These are phyloP conservation scores for Paragyromitra xinjiangensis DNA, from an alignment of 495 filamentous ascomycete species.

Conservation along the genomic window DNA sequence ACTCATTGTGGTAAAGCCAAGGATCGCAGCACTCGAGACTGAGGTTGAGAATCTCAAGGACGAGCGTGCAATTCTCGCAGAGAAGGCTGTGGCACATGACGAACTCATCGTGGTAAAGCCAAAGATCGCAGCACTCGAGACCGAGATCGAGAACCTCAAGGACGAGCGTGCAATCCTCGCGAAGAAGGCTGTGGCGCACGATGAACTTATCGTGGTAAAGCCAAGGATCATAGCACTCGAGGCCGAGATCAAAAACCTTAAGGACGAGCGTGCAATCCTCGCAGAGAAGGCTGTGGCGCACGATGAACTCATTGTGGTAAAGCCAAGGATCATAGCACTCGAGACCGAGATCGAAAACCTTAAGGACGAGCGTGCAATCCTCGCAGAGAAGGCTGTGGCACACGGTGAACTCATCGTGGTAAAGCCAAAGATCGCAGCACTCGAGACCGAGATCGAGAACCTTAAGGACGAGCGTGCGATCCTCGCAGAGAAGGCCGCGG, in stretches of 20 bases:
- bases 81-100: conserved; percentile 75
- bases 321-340: conserved; percentile 6
- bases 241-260: conserved; percentile 70
- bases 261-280: conserved; percentile 62
- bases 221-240: conserved; percentile 74
- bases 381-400: conserved; percentile 1
- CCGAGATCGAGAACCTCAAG: not conserved
- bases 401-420: conserved; percentile 51
- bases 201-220: conserved; percentile 62
- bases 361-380: conserved; percentile 5
- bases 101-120: conserved; percentile 38
- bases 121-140: too few species aligned
- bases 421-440: conserved; percentile 60
- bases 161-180: conserved; percentile 7
- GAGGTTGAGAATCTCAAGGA: conserved; percentile 5
- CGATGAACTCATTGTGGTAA: conserved; percentile 19
- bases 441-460: conserved; percentile 74
- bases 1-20: conserved; percentile 5
- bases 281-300: conserved; percentile 9
- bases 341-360: conserved; percentile 24
- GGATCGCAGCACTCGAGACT: conserved; percentile 2
- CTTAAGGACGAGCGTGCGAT: conserved; percentile 2
- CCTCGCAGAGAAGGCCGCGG: conserved; percentile 1
- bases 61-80: not conserved
- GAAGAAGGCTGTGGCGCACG: not conserved